phyloP scores from a whole-genome alignment of 306 rosid genomes.

The Biancaea sappan region DNA sequence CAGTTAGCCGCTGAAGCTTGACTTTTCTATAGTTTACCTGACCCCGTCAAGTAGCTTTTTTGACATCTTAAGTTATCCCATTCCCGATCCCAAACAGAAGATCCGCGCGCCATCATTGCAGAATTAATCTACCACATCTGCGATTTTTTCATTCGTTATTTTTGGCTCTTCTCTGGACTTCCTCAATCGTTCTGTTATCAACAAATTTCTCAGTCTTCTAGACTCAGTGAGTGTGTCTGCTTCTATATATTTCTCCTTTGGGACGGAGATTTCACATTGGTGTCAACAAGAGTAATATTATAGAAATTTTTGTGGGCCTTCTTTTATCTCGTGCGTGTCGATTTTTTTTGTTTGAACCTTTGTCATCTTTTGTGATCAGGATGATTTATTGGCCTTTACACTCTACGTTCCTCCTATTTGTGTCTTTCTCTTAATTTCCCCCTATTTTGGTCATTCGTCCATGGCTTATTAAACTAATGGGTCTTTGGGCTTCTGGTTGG shows the following conservation, averaged over 20 bases:
- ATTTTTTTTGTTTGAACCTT: conserved; percentile 40
- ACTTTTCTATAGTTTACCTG: no score
- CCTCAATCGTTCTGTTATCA: conserved; percentile 23
- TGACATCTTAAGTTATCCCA: no score
- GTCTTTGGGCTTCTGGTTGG: conserved; percentile 35
- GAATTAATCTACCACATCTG: conserved; percentile 28
- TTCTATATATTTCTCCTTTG: conserved; percentile 25
- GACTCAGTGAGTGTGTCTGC: conserved; percentile 24
- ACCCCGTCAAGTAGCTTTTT: no score
- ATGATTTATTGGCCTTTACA: not conserved
- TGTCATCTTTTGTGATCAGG: conserved; percentile 23
- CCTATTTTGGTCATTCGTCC: not conserved
- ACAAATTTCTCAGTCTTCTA: conserved; percentile 30
- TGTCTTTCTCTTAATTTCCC: not conserved
- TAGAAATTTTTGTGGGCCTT: conserved; percentile 12
- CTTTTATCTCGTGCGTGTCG: not conserved
- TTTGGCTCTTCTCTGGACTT: conserved; percentile 32
- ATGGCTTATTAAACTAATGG: conserved; percentile 13
- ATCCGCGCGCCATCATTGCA: not conserved
- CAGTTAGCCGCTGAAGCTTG: no score
- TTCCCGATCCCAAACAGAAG: no score
- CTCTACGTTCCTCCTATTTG: not conserved
- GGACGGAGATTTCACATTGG: conserved; percentile 42
- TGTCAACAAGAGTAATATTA: not conserved
- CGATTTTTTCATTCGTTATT: conserved; percentile 27